Evolutionary conservation across 2,329 filamentous ascomycete genomes (phyloP), one percentile per base, ranked within the genome.

Genomic region (Rugonectria rugulosa): DNA sequence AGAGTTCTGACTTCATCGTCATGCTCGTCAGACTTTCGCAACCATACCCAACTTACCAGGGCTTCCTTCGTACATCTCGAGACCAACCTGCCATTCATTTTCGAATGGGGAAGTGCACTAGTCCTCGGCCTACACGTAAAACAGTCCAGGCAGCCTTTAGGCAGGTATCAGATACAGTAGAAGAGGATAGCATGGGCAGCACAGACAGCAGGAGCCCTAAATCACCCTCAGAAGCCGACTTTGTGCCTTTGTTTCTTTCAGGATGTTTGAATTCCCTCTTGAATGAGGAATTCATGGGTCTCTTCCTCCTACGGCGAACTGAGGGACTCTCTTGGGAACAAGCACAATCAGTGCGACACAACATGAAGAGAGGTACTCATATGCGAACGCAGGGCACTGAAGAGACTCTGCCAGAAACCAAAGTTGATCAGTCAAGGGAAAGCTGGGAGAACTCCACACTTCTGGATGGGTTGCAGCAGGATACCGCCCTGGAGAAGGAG

Each of bases 61-160:
- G 82, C 1, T 70, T 90, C 9, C 68, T 83, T 12, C 67, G 71
- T 70, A 75, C 49, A 68, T 79, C 51, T 67, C 32, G 61, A 63
- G 42, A 69, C 66, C 53, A 71, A 72, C 74, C 15, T 61, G 72
- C 43, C 34, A 54, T 68, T 61, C 75, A 80, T 3, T 88, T 93
- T 69, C 82, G 86, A 6, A 79, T 95, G 20, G 90, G 90, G 2
- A 84, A 90, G 50, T 88, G 89, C 65, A 75, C 81, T n/a, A 79
- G 74, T 4, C 91, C 93, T 71, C 95, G 93, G 64, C 91, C 92
- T 1, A 84, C 82, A 1, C 46, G 81, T 1, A 62, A 74, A 3
- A 81, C 87, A 42, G 84, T 84, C 2, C 73, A 79, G 27, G 68
- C 74, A 11, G 56, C 55, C 6, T 65, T 68, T 21, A 34, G 49